Conservation (phyloP, 495 filamentous ascomycete species). For the Pyrenula aspistea region DNA sequence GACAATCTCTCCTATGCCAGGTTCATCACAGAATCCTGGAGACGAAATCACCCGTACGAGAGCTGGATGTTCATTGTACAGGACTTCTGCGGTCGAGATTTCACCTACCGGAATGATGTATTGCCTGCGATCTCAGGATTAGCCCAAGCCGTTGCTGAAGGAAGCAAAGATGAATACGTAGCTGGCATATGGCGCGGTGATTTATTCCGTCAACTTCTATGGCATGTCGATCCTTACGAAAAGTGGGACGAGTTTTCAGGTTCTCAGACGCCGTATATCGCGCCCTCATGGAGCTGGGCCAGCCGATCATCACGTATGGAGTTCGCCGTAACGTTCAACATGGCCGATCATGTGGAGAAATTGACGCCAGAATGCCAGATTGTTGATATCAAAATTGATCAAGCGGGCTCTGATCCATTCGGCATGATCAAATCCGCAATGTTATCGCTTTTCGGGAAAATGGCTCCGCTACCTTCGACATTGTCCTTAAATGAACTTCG, state of each 20-base stretch:
- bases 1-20: no score
- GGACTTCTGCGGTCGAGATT: not conserved
- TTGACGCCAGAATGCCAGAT: not conserved
- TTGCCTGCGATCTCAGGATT: not conserved
- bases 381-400: not conserved
- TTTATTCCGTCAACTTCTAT: not conserved
- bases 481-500: not conserved
- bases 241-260: not conserved
- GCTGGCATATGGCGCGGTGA: not conserved
- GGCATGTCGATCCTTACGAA: not conserved
- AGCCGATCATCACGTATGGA: not conserved
- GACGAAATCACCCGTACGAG: not conserved
- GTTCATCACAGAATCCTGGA: not conserved
- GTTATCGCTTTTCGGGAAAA: not conserved
- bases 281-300: constrained; percentile 1
- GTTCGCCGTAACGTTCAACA: no score
- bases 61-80: not conserved
- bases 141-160: not conserved
- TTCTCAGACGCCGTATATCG: not conserved
- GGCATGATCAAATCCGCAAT: not conserved
- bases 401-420: not conserved
- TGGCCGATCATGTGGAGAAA: no score
- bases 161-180: not conserved
- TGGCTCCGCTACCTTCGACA: not conserved
- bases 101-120: not conserved